phyloP scores from a whole-genome alignment of 2,329 filamentous ascomycete genomes.

The Alternaria infectoria region DNA sequence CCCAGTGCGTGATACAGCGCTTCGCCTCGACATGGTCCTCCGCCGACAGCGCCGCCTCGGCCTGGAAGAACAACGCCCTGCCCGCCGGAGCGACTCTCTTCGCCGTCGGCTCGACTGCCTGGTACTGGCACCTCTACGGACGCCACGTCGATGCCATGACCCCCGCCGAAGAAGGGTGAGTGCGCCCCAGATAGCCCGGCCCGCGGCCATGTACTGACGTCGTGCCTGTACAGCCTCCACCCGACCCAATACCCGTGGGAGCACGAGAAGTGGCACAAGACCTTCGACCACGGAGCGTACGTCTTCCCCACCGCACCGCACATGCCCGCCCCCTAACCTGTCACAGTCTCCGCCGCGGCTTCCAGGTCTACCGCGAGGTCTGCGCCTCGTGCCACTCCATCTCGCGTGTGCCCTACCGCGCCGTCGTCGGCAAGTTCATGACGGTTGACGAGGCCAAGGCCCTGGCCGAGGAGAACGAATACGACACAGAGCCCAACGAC shows the following conservation, averaged over 20 bases:
- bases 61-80: constrained; percentile 84
- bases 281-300: constrained; percentile 96
- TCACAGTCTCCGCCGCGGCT: constrained; percentile 89
- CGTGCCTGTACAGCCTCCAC: constrained; percentile 72
- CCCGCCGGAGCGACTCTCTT: constrained; percentile 85
- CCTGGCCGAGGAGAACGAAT: constrained; percentile 97
- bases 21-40: constrained; percentile 73
- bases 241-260: constrained; percentile 94
- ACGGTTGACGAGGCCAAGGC: constrained; percentile 98
- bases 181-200: constrained; percentile 42
- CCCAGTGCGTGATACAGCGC: constrained; percentile 53
- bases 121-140: constrained; percentile 98
- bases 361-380: constrained; percentile 99
- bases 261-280: constrained; percentile 89
- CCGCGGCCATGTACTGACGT: constrained; percentile 40
- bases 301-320: constrained; percentile 46
- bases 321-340: constrained; percentile 3
- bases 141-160: constrained; percentile 86
- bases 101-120: constrained; percentile 87
- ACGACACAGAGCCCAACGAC: constrained; percentile 97
- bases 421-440: constrained; percentile 87
- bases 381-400: constrained; percentile 98
- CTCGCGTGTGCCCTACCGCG: constrained; percentile 88
- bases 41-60: constrained; percentile 73
- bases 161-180: constrained; percentile 97